A percentile compares a stretch with the other conserved stretches of the same genome.
These are phyloP conservation scores for Geotrichum europaeum DNA, from an alignment of 1,139 yeast genomes.

Conservation along the genomic window DNA sequence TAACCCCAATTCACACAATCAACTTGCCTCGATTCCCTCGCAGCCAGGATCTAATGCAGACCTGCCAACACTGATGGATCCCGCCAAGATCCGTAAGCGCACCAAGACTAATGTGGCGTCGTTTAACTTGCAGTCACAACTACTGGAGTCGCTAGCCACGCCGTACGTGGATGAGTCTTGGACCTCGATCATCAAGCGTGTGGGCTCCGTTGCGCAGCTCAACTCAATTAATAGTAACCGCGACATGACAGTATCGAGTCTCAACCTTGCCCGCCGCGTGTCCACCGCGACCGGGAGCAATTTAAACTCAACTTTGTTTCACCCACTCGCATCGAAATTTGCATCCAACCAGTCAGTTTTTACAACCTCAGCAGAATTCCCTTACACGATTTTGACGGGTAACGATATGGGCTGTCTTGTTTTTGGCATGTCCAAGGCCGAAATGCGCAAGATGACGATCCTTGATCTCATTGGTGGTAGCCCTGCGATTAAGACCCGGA, in stretches of 20 bases:
- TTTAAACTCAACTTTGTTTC: slow-evolving; percentile 25
- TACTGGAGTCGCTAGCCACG: slow-evolving; percentile 30
- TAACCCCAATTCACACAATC: not conserved
- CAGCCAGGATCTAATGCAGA: slow-evolving; percentile 3
- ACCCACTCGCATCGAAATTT: slow-evolving; percentile 30
- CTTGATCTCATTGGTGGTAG: slow-evolving; percentile 75
- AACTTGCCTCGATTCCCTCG: not conserved
- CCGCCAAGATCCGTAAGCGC: slow-evolving; percentile 20
- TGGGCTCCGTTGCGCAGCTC: slow-evolving; percentile 18
- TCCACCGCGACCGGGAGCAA: slow-evolving; percentile 10
- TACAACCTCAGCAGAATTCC: slow-evolving; percentile 68
- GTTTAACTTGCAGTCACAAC: slow-evolving; percentile 32
- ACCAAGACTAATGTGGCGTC: slow-evolving; percentile 24
- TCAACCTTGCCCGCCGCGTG: slow-evolving; percentile 3
- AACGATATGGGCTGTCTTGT: slow-evolving; percentile 85
- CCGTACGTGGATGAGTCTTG: slow-evolving; percentile 29
- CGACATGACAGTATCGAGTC: slow-evolving; percentile 1
- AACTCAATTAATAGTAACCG: not conserved
- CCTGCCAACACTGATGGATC: slow-evolving; percentile 12
- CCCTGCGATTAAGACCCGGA: slow-evolving; percentile 33
- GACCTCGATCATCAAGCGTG: slow-evolving; percentile 23
- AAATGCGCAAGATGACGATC: slow-evolving; percentile 57
- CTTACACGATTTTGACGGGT: slow-evolving; percentile 78
- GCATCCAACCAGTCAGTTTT: slow-evolving; percentile 52
- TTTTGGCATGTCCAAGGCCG: slow-evolving; percentile 70